Percentiles rank a stretch among this genome's conserved stretches.
These are phyloP conservation scores for Talaromyces sp. DNA, from an alignment of 2,329 filamentous ascomycete species.

Conservation along the genomic window DNA sequence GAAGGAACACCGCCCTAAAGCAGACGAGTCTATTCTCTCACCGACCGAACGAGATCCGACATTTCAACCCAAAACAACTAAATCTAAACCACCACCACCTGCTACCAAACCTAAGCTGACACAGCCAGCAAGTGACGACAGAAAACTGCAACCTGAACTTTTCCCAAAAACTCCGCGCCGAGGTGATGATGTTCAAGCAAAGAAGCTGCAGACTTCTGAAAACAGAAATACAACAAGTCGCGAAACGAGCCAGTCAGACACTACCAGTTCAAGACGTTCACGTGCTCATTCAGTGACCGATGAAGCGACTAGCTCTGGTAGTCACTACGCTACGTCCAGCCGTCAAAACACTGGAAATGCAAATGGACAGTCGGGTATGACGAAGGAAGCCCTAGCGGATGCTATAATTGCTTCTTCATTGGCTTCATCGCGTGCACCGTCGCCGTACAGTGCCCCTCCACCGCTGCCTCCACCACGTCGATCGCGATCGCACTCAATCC, in stretches of 20 bases:
- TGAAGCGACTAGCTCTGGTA: slow-evolving; percentile 1
- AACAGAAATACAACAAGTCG: not conserved
- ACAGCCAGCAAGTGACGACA: not conserved
- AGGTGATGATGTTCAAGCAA: not conserved
- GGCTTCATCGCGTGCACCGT: slow-evolving; percentile 41
- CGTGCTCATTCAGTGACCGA: slow-evolving; percentile 26
- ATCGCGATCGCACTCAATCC: slow-evolving; percentile 34
- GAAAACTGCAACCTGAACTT: not conserved
- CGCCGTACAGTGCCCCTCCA: slow-evolving; percentile 36
- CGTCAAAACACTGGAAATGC: slow-evolving; percentile 25
- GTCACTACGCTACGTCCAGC: not conserved
- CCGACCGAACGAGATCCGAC: not conserved
- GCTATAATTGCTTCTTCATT: slow-evolving; percentile 48
- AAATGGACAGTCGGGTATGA: slow-evolving; percentile 25
- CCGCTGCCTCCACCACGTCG: slow-evolving; percentile 39
- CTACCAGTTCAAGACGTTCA: slow-evolving; percentile 15
- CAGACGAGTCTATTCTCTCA: not conserved
- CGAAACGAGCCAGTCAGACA: slow-evolving; percentile 6
- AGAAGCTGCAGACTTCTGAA: not conserved
- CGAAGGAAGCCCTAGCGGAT: slow-evolving; percentile 41
- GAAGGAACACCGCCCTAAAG: not conserved
- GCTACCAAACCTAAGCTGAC: slow-evolving; percentile 8
- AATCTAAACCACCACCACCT: slow-evolving; percentile 4
- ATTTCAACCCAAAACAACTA: slow-evolving; percentile 9
- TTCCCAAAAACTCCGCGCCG: not conserved